phyloP scores from a whole-genome alignment of 345 rosid species.

The Moricandia moricandioides region DNA sequence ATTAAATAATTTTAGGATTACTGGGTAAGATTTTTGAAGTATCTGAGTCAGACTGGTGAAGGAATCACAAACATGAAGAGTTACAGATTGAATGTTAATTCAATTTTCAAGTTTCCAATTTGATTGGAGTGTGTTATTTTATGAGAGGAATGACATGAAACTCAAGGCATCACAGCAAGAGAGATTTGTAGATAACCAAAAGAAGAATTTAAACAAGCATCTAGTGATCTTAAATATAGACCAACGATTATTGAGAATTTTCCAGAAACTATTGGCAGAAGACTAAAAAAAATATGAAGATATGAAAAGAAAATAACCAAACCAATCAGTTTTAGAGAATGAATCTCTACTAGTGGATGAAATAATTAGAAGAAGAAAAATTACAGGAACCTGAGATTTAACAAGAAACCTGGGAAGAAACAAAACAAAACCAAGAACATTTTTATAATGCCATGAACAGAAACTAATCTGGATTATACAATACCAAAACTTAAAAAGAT shows the following conservation, averaged over 20 bases:
- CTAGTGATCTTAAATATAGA: not conserved
- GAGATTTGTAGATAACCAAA: not conserved
- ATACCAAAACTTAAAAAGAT: slow-evolving; percentile 2
- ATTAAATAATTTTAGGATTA: slow-evolving; percentile 31
- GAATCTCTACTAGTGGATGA: not conserved
- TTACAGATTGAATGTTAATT: not conserved
- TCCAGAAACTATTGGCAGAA: not conserved
- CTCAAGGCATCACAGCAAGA: slow-evolving; percentile 10
- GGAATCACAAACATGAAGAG: slow-evolving; percentile 28
- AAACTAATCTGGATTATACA: slow-evolving; percentile 6
- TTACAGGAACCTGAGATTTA: slow-evolving; percentile 2
- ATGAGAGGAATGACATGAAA: slow-evolving; percentile 25
- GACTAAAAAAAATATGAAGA: not conserved
- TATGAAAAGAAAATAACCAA: not conserved
- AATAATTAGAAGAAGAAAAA: not conserved
- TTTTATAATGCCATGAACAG: slow-evolving; percentile 23
- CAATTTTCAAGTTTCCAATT: slow-evolving; percentile 10
- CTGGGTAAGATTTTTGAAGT: slow-evolving; percentile 24
- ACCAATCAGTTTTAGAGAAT: not conserved
- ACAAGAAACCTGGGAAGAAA: slow-evolving; percentile 16
- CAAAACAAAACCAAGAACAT: slow-evolving; percentile 3
- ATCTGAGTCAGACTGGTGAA: not conserved
- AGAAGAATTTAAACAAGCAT: slow-evolving; percentile 11
- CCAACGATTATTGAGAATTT: slow-evolving; percentile 4
- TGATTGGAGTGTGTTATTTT: slow-evolving; percentile 34